Percentiles rank a stretch among this genome's conserved stretches.
These are phyloP conservation scores for Hyaloscypha bicolor DNA, from an alignment of 495 filamentous ascomycete species.

Conservation along the genomic window DNA sequence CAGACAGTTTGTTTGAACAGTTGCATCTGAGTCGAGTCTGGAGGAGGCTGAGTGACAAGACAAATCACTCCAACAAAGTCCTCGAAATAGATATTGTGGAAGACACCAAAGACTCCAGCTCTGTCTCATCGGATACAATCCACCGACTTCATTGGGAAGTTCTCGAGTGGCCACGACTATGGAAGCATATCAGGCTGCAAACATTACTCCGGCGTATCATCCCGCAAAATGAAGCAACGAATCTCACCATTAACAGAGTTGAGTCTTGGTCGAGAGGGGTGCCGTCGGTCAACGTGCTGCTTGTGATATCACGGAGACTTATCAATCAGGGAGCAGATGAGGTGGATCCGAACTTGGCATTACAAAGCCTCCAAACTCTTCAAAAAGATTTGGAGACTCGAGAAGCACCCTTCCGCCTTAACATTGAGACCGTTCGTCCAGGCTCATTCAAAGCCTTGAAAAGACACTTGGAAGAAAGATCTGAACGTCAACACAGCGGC, in stretches of 20 bases:
- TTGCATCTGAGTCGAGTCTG: slow-evolving; percentile 1
- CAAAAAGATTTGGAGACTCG: not conserved
- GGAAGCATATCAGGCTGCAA: not conserved
- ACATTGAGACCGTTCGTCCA: not conserved
- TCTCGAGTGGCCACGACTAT: not conserved
- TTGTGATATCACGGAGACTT: not conserved
- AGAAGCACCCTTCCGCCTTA: not conserved
- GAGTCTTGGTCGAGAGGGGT: not conserved
- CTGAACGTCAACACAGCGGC: not conserved
- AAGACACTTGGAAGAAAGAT: not conserved
- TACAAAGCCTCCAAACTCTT: not conserved
- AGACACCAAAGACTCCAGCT: not conserved
- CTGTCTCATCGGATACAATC: not conserved
- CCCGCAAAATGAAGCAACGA: not conserved
- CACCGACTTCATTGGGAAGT: not conserved
- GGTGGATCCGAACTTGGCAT: not conserved
- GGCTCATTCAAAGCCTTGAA: not conserved
- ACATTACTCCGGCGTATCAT: not conserved
- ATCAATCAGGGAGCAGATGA: not conserved
- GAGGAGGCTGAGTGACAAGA: not conserved
- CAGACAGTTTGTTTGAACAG: slow-evolving; percentile 1
- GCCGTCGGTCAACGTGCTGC: not conserved
- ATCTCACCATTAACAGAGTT: not conserved
- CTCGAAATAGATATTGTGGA: not conserved
- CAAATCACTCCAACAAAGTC: not conserved